Conservation (phyloP, 1,284 basidiomycete genomes). For the Retiboletus fuscus region DNA sequence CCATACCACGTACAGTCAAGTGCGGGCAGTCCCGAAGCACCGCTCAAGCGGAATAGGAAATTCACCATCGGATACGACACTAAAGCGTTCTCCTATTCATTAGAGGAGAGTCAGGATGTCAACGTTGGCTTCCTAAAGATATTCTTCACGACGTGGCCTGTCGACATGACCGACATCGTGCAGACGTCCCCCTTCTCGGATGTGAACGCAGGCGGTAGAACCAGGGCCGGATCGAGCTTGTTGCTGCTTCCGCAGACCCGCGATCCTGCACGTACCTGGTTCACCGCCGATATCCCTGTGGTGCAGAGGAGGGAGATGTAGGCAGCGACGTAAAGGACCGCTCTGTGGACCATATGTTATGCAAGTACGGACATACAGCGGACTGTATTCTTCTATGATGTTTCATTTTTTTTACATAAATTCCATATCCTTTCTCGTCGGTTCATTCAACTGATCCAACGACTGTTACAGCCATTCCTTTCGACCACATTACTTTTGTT, state of each 20-base stretch:
- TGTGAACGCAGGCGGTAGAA: no score
- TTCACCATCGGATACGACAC: conserved; percentile 37
- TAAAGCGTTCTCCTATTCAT: conserved; percentile 21
- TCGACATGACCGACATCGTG: conserved; percentile 31
- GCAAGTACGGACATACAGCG: no score
- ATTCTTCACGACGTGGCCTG: conserved; percentile 31
- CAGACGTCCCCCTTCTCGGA: conserved; percentile 27
- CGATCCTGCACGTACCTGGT: conserved; percentile 9
- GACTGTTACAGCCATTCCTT: no score
- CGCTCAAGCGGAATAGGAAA: conserved; percentile 7
- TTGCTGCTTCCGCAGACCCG: no score
- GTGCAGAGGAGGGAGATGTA: conserved; percentile 17
- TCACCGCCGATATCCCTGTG: conserved; percentile 22
- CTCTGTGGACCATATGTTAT: no score
- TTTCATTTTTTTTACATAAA: no score
- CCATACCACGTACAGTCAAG: conserved; percentile 25
- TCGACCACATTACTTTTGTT: no score
- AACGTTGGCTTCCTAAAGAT: conserved; percentile 38
- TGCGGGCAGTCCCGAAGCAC: conserved; percentile 7
- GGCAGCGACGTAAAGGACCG: no score
- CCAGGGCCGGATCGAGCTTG: not conserved
- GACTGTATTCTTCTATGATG: no score
- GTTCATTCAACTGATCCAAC: no score
- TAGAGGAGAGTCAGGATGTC: conserved; percentile 26
- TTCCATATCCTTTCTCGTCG: no score